Evolutionary conservation across 768 basidiomycete species (phyloP), one percentile per base, ranked within the genome.

Genomic region (Hypsizygus marmoreus): DNA sequence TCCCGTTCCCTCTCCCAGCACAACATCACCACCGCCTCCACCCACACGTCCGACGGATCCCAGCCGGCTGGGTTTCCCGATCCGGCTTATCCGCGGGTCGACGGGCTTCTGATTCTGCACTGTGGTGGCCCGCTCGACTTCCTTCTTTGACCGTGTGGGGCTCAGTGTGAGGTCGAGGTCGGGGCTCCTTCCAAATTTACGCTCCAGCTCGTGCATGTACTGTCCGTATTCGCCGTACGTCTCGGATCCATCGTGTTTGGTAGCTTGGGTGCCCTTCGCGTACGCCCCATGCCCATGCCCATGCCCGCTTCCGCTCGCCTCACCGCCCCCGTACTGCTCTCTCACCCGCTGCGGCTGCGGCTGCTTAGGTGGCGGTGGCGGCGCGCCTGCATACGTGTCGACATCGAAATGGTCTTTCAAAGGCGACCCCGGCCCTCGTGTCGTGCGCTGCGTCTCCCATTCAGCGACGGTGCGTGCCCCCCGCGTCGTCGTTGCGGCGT

Each of bases 221-320:
- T 53, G 56, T 48, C 51, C 66, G 56, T 57, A 74, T 54, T 56
- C 75, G 35, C 59, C 65, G 58, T 56, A 72, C 49, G 43, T 60
- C 47, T 60, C 71, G 50, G 45, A 58, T 33, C 31, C 38, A 35
- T 43, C 53, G 24, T 10, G 17, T 47, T 39, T 14, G 40, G 35
- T 31, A 19, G 25, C 41, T 44, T 37, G 35, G 44, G 36, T 22
- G 24, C 23, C 43, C n/a, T 30, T 34, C 40, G 19, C 37, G 12
- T 22, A 22, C 11, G 16, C 10, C 7, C 10, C 41, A 4, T n/a
- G 26, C 13, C 30, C 19, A 16, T 11, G 11, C n/a, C 44, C 36
- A 31, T 13, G 45, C 28, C 32, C 35, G 19, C 25, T 16, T 16
- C 45, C 45, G 23, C 43, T 51, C 10, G n/a, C n/a, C n/a, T n/a